These are phyloP conservation scores for Neonectria hederae DNA, from an alignment of 2,329 filamentous ascomycete species.

Conservation along the genomic window DNA sequence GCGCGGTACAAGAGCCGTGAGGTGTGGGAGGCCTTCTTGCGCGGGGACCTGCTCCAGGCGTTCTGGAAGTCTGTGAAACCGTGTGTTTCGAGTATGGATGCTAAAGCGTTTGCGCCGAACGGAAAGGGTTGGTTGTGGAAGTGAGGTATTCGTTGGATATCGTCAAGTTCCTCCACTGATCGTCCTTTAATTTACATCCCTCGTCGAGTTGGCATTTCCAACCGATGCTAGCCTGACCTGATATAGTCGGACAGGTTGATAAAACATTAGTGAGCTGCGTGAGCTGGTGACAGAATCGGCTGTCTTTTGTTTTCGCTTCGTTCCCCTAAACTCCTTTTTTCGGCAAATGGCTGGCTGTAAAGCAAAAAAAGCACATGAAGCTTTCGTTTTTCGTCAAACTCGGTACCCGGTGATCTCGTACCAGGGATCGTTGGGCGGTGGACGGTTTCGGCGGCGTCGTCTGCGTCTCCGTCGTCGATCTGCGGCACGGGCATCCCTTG, in stretches of 20 bases:
- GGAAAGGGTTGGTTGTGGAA: constrained; percentile 42
- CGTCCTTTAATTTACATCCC: neutral
- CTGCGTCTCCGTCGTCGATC: constrained; percentile 29
- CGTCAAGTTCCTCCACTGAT: constrained; percentile 9
- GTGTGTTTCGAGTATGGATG: constrained; percentile 30
- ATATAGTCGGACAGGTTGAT: neutral
- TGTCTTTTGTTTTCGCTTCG: constrained; percentile 4
- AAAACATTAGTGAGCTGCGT: constrained; percentile 7
- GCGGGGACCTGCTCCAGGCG: constrained; percentile 23
- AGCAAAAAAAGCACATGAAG: neutral
- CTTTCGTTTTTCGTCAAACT: constrained; percentile 2
- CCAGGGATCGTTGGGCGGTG: constrained; percentile 34
- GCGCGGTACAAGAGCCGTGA: constrained; percentile 35
- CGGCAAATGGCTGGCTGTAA: constrained; percentile 3
- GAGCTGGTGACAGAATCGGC: neutral
- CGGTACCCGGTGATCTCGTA: constrained; percentile 22
- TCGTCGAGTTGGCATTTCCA: neutral
- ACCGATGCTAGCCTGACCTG: neutral
- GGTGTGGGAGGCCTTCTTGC: constrained; percentile 33
- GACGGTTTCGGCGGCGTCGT: constrained; percentile 22
- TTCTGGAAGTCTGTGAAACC: constrained; percentile 38
- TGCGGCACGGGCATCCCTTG: constrained; percentile 33
- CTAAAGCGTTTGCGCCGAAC: constrained; percentile 33
- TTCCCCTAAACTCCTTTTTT: constrained; percentile 1
- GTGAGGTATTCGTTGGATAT: constrained; percentile 16